Evolutionary conservation across 495 filamentous ascomycete species (phyloP), one percentile per base, ranked within the genome.

Genomic region (Trichocladium antarcticum): DNA sequence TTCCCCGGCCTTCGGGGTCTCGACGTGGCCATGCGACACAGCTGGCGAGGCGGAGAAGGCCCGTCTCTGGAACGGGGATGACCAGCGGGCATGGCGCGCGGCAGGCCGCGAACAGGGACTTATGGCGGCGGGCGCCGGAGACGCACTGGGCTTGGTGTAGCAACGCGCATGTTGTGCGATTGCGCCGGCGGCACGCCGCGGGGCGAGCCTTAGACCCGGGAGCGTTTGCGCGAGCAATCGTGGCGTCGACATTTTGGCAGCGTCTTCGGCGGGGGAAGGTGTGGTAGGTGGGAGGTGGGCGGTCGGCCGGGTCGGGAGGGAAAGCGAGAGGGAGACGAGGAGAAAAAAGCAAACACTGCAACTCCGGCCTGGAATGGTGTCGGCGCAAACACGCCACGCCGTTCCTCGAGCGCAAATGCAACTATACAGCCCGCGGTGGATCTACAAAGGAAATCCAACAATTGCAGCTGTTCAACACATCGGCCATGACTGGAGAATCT

Each of bases 1-100:
- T 75, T 96, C 87, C n/a, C 92, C 92, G 2, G 89, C 78, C 68
- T 87, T 89, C 2, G 92, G 90, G 22, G 85, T 77, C 38, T 77
- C 78, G 56, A 94, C 69, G 57, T 96, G 86, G 24, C 84, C 87
- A 62, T 98, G 90, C 31, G 62, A 68, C 15, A 64, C 64, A 21
- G 68, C 63, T 39, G 78, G 60, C 1, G 85, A 78, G 15, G 71
- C 75, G 36, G 85, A 84, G 64, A 97, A 57, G 21, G 47, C 22
- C 15, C 56, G 50, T 21, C 15, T 15, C 32, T 54, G 57, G 16
- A 42, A 6, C 11, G 16, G 20, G 10, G 41, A 16, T 17, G 37
- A 36, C n/a, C 12, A 19, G n/a, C 32, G 34, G 15, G 28, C 40
- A 15, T 16, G 51, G 19, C 42, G 46, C 36, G 29, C 15, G 5